A percentile compares a stretch with the other conserved stretches of the same genome.
Conservation (phyloP, 2,329 filamentous ascomycete species). For the Monosporascus sp. region DNA sequence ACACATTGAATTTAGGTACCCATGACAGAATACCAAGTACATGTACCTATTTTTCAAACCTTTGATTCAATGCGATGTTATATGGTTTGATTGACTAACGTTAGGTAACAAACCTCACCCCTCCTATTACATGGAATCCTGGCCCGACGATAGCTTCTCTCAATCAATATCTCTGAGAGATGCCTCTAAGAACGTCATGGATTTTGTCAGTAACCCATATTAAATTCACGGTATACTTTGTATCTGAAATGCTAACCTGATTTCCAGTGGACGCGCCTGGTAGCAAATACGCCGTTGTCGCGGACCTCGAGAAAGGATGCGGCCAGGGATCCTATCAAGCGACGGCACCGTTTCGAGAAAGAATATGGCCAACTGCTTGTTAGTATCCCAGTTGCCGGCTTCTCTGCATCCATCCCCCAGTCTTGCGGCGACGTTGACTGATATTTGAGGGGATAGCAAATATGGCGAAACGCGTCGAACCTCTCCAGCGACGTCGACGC, state of each 20-base stretch:
- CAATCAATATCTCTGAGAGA: conserved; percentile 28
- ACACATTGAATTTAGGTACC: too few species aligned
- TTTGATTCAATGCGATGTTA: too few species aligned
- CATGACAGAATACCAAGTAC: too few species aligned
- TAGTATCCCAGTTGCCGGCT: conserved; percentile 18
- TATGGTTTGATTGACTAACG: not conserved
- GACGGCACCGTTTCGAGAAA: conserved; percentile 62
- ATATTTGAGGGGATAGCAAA: conserved; percentile 34
- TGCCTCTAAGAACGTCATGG: conserved; percentile 47
- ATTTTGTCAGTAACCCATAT: conserved; percentile 44
- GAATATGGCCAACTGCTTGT: conserved; percentile 61
- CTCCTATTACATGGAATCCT: not conserved
- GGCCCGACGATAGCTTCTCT: conserved; percentile 2
- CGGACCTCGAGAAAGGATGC: conserved; percentile 53
- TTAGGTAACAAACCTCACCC: not conserved
- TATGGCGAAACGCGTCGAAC: conserved; percentile 59
- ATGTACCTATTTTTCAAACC: too few species aligned
- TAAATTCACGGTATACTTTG: not conserved
- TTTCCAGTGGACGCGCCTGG: conserved; percentile 60
- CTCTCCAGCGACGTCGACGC: conserved; percentile 56
- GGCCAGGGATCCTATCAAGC: conserved; percentile 58
- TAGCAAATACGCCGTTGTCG: conserved; percentile 58
- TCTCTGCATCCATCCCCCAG: not conserved
- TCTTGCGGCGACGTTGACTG: not conserved
- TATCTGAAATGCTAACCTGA: conserved; percentile 9